A percentile compares a stretch with the other conserved stretches of the same genome.
Conservation (phyloP, 345 rosid genomes). For the Arabis hirsuta region DNA sequence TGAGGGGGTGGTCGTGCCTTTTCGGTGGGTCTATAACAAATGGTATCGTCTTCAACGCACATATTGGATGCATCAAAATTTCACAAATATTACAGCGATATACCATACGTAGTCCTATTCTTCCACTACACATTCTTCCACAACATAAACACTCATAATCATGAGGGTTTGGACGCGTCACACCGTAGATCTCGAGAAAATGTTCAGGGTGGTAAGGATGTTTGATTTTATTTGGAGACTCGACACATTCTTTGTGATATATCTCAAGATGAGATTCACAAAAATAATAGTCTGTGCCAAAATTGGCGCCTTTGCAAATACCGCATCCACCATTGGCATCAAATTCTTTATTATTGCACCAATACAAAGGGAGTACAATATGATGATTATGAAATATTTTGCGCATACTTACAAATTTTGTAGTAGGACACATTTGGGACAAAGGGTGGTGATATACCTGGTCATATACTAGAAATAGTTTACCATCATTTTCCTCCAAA, state of each 20-base stretch:
- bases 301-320: background rate
- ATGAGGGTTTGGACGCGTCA: too few relatives aligned
- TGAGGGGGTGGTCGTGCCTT: background rate
- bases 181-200: background rate
- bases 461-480: background rate
- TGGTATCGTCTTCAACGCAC: background rate
- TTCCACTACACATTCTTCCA: background rate
- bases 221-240: background rate
- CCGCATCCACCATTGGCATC: background rate
- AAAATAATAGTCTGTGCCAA: background rate
- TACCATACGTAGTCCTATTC: rapidly evolving
- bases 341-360: conserved; percentile 18
- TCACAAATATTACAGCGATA: conserved; percentile 1
- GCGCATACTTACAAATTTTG: background rate
- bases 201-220: conserved; percentile 15
- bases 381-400: background rate
- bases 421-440: background rate
- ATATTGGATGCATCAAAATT: background rate
- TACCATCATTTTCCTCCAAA: background rate
- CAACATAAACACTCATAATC: background rate
- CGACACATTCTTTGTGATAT: conserved; percentile 9
- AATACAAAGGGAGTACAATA: background rate
- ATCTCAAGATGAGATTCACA: background rate
- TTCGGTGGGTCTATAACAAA: conserved; percentile 3
- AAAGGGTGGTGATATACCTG: background rate